phyloP scores from a whole-genome alignment of 169 alveolate genomes.

The Cryptosporidium viatorum region DNA sequence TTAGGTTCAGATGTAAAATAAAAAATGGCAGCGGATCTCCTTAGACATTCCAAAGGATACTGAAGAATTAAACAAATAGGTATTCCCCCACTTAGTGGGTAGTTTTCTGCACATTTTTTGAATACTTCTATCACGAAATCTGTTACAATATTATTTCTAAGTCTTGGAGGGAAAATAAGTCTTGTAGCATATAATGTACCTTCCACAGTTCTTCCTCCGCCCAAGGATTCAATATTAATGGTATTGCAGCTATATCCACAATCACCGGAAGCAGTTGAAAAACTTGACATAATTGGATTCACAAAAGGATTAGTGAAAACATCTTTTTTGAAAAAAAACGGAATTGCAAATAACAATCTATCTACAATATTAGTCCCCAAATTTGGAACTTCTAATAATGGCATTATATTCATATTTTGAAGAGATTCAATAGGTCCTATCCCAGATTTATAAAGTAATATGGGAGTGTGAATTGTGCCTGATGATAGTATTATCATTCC shows the following conservation, averaged over 20 bases:
- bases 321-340: conserved; percentile 73
- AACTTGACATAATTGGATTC: conserved; percentile 66
- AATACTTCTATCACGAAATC: conserved; percentile 77
- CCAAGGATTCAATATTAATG: conserved; percentile 76
- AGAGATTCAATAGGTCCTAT: conserved; percentile 77
- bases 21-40: conserved; percentile 79
- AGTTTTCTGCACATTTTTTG: conserved; percentile 70
- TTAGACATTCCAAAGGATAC: conserved; percentile 70
- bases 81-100: conserved; percentile 33
- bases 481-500: conserved; percentile 79
- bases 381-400: conserved; percentile 63
- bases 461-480: conserved; percentile 80
- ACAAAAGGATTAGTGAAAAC: conserved; percentile 26
- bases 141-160: conserved; percentile 78
- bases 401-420: conserved; percentile 64
- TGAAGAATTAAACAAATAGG: conserved; percentile 46
- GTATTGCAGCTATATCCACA: conserved; percentile 61
- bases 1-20: conserved; percentile 83
- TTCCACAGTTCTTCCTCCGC: conserved; percentile 80
- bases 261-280: conserved; percentile 17
- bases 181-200: conserved; percentile 81
- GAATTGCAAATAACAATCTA: conserved; percentile 76
- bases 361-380: conserved; percentile 78
- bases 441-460: conserved; percentile 76
- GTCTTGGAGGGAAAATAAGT: conserved; percentile 79